Evolutionary conservation across 306 rosid genomes (phyloP).

Genomic region (Lathyrus sativus): DNA sequence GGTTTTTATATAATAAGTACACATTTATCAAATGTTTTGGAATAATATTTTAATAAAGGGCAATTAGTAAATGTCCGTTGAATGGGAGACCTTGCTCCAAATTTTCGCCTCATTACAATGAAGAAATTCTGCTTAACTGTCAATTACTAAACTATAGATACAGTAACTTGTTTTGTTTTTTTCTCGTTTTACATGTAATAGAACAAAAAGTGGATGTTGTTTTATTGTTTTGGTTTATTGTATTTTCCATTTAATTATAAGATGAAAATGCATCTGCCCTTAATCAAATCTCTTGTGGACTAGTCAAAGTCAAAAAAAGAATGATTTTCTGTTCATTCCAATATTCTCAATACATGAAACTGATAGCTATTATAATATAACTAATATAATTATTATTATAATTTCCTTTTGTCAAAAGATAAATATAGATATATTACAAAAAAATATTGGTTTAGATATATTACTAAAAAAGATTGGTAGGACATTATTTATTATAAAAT

Average conservation of each 20-base stretch:
- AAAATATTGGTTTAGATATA: no score
- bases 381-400: neutral
- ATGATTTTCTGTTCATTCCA: slow-evolving; percentile 59
- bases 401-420: neutral
- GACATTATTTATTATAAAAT: no score
- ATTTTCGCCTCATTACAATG: slow-evolving; percentile 70
- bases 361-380: slow-evolving; percentile 5
- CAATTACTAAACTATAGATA: slow-evolving; percentile 39
- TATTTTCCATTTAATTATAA: slow-evolving; percentile 5
- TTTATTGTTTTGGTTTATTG: slow-evolving; percentile 21
- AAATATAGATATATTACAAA: no score
- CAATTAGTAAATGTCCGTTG: slow-evolving; percentile 79
- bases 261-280: slow-evolving; percentile 41
- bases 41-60: slow-evolving; percentile 19
- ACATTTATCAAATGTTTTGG: neutral
- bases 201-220: slow-evolving; percentile 21
- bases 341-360: slow-evolving; percentile 49
- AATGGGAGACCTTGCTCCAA: slow-evolving; percentile 80
- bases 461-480: no score
- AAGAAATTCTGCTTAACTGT: slow-evolving; percentile 57
- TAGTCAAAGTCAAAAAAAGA: slow-evolving; percentile 73
- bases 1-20: neutral
- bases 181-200: neutral
- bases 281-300: slow-evolving; percentile 41
- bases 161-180: slow-evolving; percentile 20